These are phyloP conservation scores for Cercospora sp. DNA, from an alignment of 2,329 filamentous ascomycete species.

Conservation along the genomic window DNA sequence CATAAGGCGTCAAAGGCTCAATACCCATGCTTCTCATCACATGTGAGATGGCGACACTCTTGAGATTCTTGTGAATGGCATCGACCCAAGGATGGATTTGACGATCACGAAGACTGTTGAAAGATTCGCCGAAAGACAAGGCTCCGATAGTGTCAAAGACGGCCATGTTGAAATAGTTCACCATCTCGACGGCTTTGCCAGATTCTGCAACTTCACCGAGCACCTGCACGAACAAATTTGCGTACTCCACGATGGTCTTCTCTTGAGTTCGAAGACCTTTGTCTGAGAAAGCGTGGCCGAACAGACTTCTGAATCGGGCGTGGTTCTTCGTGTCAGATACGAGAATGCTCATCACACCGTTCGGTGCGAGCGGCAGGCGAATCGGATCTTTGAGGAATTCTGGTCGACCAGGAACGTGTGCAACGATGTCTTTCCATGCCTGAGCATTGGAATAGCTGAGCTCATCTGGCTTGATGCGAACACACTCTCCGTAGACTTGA, in stretches of 20 bases:
- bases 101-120: neutral
- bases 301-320: neutral
- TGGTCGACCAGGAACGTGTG: slow-evolving; percentile 23
- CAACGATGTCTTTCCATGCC: slow-evolving; percentile 48
- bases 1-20: neutral
- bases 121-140: neutral
- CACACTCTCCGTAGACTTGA: slow-evolving; percentile 44
- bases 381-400: slow-evolving; percentile 23
- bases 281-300: neutral
- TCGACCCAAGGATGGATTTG: neutral
- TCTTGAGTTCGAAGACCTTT: neutral
- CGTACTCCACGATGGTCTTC: neutral
- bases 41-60: neutral
- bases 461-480: slow-evolving; percentile 50
- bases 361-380: neutral
- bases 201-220: neutral
- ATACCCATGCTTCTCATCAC: neutral
- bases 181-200: neutral
- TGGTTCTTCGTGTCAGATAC: neutral
- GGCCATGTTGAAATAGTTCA: neutral
- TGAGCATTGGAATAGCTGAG: slow-evolving; percentile 46
- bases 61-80: neutral
- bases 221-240: neutral
- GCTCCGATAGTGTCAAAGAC: neutral
- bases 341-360: neutral